Evolutionary conservation across 495 filamentous ascomycete genomes (phyloP).

Genomic region (Opeltia flavorubescens): DNA sequence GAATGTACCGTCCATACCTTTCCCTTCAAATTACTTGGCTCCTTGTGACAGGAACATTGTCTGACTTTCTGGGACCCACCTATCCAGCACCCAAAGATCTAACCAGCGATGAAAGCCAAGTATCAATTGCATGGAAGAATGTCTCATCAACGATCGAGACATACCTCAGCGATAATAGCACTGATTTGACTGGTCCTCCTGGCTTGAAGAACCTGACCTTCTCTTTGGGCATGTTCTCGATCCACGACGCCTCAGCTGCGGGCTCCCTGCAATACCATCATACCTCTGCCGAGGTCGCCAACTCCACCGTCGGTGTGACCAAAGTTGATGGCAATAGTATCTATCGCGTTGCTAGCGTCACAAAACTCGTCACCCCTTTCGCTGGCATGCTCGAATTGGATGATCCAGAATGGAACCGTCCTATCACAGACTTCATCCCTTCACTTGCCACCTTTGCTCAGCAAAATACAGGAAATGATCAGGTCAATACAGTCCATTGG

Average conservation of each 20-base stretch:
- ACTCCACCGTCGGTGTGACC: slow-evolving; percentile 17
- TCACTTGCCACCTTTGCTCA: slow-evolving; percentile 22
- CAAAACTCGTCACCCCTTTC: slow-evolving; percentile 36
- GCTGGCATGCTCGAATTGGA: slow-evolving; percentile 24
- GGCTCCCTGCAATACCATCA: slow-evolving; percentile 25
- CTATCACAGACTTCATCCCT: slow-evolving; percentile 32
- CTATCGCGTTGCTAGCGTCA: slow-evolving; percentile 37
- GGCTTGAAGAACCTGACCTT: slow-evolving; percentile 29
- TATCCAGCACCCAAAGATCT: slow-evolving; percentile 27
- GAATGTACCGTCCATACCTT: too few species aligned
- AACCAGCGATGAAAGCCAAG: slow-evolving; percentile 21
- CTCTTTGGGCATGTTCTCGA: slow-evolving; percentile 25
- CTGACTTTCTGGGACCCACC: slow-evolving; percentile 21
- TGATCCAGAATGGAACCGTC: slow-evolving; percentile 27
- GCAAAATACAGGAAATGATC: slow-evolving; percentile 16
- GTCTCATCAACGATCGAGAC: slow-evolving; percentile 21
- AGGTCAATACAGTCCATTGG: slow-evolving; percentile 31
- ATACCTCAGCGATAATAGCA: slow-evolving; percentile 9
- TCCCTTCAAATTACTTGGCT: too few species aligned
- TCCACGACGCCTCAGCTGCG: slow-evolving; percentile 21
- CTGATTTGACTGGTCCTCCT: slow-evolving; percentile 5
- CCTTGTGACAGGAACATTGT: slow-evolving; percentile 13
- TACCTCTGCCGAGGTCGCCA: slow-evolving; percentile 16
- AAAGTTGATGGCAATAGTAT: slow-evolving; percentile 33
- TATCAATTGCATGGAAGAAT: slow-evolving; percentile 26